These are phyloP conservation scores for Salinomyces thailandicus DNA, from an alignment of 2,329 filamentous ascomycete species.

Conservation along the genomic window DNA sequence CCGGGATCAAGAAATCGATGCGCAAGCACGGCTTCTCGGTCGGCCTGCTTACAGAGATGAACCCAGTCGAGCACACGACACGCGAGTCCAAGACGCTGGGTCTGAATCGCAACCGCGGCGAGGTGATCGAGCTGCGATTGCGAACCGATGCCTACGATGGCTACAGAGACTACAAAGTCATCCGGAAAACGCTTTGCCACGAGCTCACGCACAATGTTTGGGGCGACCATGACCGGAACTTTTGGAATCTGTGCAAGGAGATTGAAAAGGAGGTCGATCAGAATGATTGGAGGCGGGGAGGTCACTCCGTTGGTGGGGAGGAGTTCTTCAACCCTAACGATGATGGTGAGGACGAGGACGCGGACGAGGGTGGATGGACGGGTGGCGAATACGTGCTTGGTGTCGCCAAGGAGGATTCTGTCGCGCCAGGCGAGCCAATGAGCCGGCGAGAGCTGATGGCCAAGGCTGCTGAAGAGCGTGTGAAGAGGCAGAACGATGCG, in stretches of 20 bases:
- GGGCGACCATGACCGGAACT: conserved; percentile 70
- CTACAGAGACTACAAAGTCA: conserved; percentile 84
- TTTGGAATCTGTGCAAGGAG: conserved; percentile 79
- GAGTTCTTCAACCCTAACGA: conserved; percentile 47
- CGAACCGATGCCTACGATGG: conserved; percentile 92
- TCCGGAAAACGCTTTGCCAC: conserved; percentile 86
- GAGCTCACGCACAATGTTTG: conserved; percentile 90
- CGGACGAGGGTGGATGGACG: conserved; percentile 63
- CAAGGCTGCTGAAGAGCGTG: conserved; percentile 58
- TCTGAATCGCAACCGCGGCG: conserved; percentile 74
- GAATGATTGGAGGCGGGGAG: conserved; percentile 67
- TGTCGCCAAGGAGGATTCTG: conserved; percentile 17
- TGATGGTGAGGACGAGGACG: conserved; percentile 32
- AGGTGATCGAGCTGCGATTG: conserved; percentile 81
- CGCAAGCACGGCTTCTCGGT: conserved; percentile 74
- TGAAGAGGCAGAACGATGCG: conserved; percentile 41
- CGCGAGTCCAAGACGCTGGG: conserved; percentile 76
- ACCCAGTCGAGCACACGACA: conserved; percentile 72
- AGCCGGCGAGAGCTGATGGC: conserved; percentile 66
- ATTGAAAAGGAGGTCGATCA: conserved; percentile 79
- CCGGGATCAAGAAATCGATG: conserved; percentile 79
- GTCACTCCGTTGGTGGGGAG: conserved; percentile 49
- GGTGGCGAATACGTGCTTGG: conserved; percentile 63
- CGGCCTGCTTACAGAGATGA: conserved; percentile 86
- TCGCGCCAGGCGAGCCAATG: conserved; percentile 36